Evolutionary conservation across 192 early-diverging fungal species (phyloP).

Genomic region (Gonapodya prolifera): DNA sequence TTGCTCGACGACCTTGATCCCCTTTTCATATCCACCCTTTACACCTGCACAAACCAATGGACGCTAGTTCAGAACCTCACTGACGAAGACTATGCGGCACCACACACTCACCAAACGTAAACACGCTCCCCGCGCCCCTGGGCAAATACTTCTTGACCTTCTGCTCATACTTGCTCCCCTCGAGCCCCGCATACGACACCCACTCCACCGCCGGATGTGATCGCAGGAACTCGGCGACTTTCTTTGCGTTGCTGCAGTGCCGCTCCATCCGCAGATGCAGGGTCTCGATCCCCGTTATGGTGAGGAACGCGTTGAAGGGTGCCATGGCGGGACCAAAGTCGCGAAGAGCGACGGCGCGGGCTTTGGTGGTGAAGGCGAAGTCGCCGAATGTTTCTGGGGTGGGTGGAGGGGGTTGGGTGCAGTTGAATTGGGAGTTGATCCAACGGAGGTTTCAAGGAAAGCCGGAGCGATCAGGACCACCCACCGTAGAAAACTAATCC

Average conservation of each 20-base stretch:
- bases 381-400: not conserved
- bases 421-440: not conserved
- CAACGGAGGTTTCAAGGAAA: not conserved
- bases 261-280: conserved; percentile 5
- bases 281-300: conserved; percentile 2
- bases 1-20: not conserved
- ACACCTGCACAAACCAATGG: too few relatives aligned
- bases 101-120: conserved; percentile 9
- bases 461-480: not conserved
- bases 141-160: not conserved
- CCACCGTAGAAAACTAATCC: not conserved
- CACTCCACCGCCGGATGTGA: not conserved
- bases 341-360: conserved; percentile 1
- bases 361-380: too few relatives aligned
- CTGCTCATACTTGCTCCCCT: not conserved
- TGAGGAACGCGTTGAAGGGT: conserved; percentile 7
- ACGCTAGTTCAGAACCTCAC: too few relatives aligned
- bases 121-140: conserved; percentile 1
- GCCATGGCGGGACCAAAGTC: conserved; percentile 5
- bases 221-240: conserved; percentile 6
- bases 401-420: not conserved
- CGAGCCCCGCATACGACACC: conserved; percentile 6
- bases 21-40: not conserved
- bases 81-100: too few relatives aligned
- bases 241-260: not conserved